These are phyloP conservation scores for Puccinia coronata DNA, from an alignment of 1,284 basidiomycete species.

Conservation along the genomic window DNA sequence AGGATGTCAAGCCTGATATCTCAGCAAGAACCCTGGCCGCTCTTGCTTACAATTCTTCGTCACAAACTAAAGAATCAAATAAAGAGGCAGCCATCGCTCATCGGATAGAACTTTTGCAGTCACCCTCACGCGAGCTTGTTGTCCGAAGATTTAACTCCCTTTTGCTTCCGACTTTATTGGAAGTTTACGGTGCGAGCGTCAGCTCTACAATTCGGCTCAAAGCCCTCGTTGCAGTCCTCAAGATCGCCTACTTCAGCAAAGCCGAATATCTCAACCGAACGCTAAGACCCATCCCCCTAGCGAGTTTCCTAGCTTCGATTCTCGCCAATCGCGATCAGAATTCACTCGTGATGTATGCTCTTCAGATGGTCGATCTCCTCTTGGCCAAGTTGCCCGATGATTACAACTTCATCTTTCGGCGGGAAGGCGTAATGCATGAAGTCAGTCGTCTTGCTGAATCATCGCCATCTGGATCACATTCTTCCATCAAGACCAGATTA, in stretches of 20 bases:
- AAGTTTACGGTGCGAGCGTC: slow-evolving; percentile 92
- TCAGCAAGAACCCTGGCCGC: slow-evolving; percentile 22
- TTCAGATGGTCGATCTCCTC: slow-evolving; percentile 87
- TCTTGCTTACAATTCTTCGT: background rate
- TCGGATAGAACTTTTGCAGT: slow-evolving; percentile 67
- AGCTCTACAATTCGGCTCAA: slow-evolving; percentile 79
- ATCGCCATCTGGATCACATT: slow-evolving; percentile 64
- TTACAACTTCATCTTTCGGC: slow-evolving; percentile 80
- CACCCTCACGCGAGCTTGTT: slow-evolving; percentile 63
- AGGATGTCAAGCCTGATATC: slow-evolving; percentile 48
- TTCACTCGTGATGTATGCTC: slow-evolving; percentile 75
- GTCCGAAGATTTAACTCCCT: slow-evolving; percentile 78
- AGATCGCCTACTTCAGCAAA: slow-evolving; percentile 83
- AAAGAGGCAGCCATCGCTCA: slow-evolving; percentile 58
- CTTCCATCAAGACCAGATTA: slow-evolving; percentile 54
- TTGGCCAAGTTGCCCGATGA: slow-evolving; percentile 75
- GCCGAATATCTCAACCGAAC: slow-evolving; percentile 72
- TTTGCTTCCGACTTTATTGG: slow-evolving; percentile 85
- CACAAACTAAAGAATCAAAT: slow-evolving; percentile 17
- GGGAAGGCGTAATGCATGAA: slow-evolving; percentile 92
- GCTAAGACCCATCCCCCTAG: slow-evolving; percentile 82
- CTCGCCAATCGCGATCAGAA: slow-evolving; percentile 86
- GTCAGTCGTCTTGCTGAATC: slow-evolving; percentile 65
- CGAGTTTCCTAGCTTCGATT: slow-evolving; percentile 87
- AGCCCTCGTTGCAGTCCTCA: slow-evolving; percentile 78